These are phyloP conservation scores for Syncephalastrum contaminatum DNA, from an alignment of 371 early-diverging fungal genomes.

Conservation along the genomic window DNA sequence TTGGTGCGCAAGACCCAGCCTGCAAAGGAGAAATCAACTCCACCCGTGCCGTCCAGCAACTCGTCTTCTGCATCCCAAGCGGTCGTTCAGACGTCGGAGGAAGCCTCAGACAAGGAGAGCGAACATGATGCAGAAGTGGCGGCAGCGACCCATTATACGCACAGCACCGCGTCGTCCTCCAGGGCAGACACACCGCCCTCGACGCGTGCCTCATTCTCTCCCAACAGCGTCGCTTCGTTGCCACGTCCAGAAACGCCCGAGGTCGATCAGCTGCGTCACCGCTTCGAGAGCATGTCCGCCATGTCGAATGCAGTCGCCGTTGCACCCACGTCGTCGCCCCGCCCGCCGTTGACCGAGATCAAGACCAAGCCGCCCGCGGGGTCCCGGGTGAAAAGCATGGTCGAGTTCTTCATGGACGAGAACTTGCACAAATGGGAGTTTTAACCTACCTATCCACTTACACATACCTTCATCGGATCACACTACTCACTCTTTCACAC, in stretches of 20 bases:
- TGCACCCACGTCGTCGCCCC: conserved; percentile 11
- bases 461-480: no score
- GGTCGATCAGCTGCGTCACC: conserved; percentile 32
- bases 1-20: no score
- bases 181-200: conserved; percentile 12
- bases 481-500: no score
- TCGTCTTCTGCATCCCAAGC: not conserved
- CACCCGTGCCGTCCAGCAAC: no score
- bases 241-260: conserved; percentile 44
- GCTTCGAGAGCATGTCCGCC: conserved; percentile 26
- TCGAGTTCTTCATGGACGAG: conserved; percentile 46
- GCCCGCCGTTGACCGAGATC: conserved; percentile 26
- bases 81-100: not conserved
- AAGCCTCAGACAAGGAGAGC: conserved; percentile 18
- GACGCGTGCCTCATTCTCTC: conserved; percentile 22
- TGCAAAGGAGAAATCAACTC: no score
- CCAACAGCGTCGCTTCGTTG: conserved; percentile 26
- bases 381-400: conserved; percentile 41
- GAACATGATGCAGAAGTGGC: conserved; percentile 49
- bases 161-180: conserved; percentile 5
- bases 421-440: conserved; percentile 48
- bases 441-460: conserved; percentile 3
- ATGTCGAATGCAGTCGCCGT: not conserved
- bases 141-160: conserved; percentile 10
- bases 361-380: conserved; percentile 38